A percentile compares a stretch with the other conserved stretches of the same genome.
Evolutionary conservation across 768 basidiomycete genomes (phyloP).

Genomic region (Boletus rubroflammeus): DNA sequence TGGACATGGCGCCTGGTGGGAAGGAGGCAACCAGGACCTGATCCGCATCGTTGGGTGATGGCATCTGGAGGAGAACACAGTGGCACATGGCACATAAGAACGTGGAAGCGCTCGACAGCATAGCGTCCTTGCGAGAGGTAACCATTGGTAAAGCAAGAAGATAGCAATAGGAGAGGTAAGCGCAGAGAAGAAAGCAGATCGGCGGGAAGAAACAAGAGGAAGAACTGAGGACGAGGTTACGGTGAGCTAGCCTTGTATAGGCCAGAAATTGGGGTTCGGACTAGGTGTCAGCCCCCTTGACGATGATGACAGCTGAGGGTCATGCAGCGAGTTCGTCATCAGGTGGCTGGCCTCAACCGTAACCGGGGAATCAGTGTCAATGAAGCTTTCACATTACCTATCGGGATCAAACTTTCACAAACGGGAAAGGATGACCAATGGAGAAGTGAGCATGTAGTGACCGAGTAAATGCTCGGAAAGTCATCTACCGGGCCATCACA

Average conservation of each 20-base stretch:
- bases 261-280: neutral
- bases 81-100: neutral
- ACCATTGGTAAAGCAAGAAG: conserved; percentile 4
- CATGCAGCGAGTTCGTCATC: neutral
- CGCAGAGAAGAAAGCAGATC: neutral
- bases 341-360: neutral
- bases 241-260: conserved; percentile 4
- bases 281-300: neutral
- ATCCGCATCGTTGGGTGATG: neutral
- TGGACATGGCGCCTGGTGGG: neutral
- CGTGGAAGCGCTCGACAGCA: neutral
- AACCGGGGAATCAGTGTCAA: neutral
- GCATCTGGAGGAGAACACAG: neutral
- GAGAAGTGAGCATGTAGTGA: neutral
- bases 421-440: neutral
- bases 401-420: neutral
- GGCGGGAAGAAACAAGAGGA: neutral
- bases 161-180: neutral
- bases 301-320: neutral
- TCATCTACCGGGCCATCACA: neutral
- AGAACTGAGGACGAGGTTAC: neutral
- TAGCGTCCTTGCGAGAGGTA: neutral
- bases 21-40: neutral
- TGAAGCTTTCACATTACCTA: neutral
- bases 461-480: neutral